Base-by-base conservation (phyloP, 2,329 filamentous ascomycete species). In the Fusarium aywerte region DNA sequence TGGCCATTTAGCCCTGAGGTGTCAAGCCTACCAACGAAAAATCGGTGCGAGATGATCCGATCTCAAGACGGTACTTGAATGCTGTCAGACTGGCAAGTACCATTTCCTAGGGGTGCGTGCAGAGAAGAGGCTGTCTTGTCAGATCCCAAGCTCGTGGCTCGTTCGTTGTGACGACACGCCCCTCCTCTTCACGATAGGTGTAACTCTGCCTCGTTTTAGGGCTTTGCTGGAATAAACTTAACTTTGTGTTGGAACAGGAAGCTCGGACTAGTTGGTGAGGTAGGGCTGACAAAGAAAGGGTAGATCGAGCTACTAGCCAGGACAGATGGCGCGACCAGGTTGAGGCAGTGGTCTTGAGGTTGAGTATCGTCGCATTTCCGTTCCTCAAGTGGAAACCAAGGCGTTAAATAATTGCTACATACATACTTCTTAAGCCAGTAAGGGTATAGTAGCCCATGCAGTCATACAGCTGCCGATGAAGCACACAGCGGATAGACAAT, bases 11-110 rank as follows among this genome's bases (percentile, higher is more conserved):
- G 12, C 16, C 39, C 18, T n/a, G 21, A 20, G 13, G 27, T 35
- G 9, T 39, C 58, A 31, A 62, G 39, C 42, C 45, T 59, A 31
- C 36, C 23, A 58, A 10, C 21, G 15, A 20, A 11, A 10, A 7
- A n/a, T 39, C 51, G 32, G 25, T 21, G 39, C 27, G n/a, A 40
- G 21, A 31, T 36, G 51, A 45, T 36, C 50, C 29, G 55, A 49
- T 44, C 18, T 25, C 11, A n/a, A 16, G 25, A 8, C 47, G 58
- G 49, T 68, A 72, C 69, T 62, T 54, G 42, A 45, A 38, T 50
- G 39, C 54, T 21, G 66, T 71, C 68, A 68, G 68, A 68, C 52
- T 11, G 20, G 40, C 48, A 73, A 58, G 70, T 70, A 67, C 59
- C 38, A 18, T 42, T 25, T 20, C 27, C 10, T 21, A 5, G 49